Evolutionary conservation across 1,139 yeast species (phyloP).

Genomic region (Taiozyma sp.): DNA sequence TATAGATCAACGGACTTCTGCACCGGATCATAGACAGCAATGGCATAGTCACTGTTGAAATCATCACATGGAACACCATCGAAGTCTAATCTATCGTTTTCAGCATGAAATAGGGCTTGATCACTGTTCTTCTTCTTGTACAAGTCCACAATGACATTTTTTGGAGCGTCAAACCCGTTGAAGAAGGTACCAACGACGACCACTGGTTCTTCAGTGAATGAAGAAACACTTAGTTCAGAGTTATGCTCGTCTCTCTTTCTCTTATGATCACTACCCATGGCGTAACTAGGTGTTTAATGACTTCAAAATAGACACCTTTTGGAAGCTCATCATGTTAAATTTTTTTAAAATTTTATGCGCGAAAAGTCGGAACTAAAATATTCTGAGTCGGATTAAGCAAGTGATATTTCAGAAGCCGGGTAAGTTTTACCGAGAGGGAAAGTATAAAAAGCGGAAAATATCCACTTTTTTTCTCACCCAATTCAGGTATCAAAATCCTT

Average conservation of each 20-base stretch:
- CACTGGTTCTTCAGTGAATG: conserved; percentile 24
- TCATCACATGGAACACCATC: conserved; percentile 47
- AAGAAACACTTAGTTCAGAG: conserved; percentile 16
- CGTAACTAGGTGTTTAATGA: background rate
- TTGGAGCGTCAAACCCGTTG: conserved; percentile 66
- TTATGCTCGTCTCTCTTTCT: conserved; percentile 19
- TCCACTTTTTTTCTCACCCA: background rate
- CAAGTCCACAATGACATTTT: conserved; percentile 54
- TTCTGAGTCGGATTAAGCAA: background rate
- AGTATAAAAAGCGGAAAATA: background rate
- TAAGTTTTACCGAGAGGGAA: background rate
- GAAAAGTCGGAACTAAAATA: background rate
- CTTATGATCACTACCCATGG: conserved; percentile 6
- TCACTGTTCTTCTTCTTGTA: conserved; percentile 48
- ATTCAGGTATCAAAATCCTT: no score
- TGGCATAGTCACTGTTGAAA: conserved; percentile 41
- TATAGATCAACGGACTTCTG: conserved; percentile 54
- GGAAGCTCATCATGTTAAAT: background rate
- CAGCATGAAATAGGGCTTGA: conserved; percentile 64
- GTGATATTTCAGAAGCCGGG: background rate
- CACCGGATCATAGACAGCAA: conserved; percentile 67
- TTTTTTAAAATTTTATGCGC: background rate
- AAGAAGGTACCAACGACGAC: conserved; percentile 48
- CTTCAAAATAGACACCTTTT: background rate
- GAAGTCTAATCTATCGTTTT: conserved; percentile 65